Percentiles rank a stretch among this genome's conserved stretches.
Evolutionary conservation across 83 land plant genomes (phyloP).

Genomic region (Thuja plicata): DNA sequence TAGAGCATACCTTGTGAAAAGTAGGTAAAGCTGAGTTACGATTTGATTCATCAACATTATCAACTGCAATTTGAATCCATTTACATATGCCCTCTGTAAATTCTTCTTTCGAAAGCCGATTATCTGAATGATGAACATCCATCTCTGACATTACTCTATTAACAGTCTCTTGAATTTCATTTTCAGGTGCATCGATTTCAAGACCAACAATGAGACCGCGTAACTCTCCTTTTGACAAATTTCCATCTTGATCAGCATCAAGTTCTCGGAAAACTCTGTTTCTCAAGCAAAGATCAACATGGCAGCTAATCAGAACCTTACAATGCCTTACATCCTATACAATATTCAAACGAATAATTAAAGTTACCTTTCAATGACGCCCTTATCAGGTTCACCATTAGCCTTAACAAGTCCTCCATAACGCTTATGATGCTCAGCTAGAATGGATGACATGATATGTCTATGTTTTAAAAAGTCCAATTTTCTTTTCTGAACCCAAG

Average conservation of each 20-base stretch:
- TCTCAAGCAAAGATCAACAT: not conserved
- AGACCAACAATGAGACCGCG: constrained; percentile 37
- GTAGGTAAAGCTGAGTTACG: not conserved
- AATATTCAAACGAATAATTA: not conserved
- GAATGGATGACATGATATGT: constrained; percentile 47
- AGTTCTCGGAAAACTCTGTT: constrained; percentile 35
- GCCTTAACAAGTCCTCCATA: constrained; percentile 49
- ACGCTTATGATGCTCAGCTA: constrained; percentile 32
- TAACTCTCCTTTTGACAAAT: constrained; percentile 41
- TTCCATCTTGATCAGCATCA: constrained; percentile 29
- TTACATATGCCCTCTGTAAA: constrained; percentile 47
- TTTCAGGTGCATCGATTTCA: constrained; percentile 31
- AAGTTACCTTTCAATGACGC: constrained; percentile 42
- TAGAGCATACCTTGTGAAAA: constrained; percentile 17
- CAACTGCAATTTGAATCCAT: constrained; percentile 30
- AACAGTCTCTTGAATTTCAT: constrained; percentile 22
- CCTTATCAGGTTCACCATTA: constrained; percentile 49
- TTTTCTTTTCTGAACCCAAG: constrained; percentile 76
- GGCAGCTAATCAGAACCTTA: not conserved
- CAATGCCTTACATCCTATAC: not conserved
- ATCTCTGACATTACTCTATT: constrained; percentile 53
- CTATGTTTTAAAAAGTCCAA: constrained; percentile 55
- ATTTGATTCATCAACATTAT: constrained; percentile 1
- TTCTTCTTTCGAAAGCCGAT: constrained; percentile 30
- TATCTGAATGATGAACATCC: constrained; percentile 38